Percentiles rank a stretch among this genome's conserved stretches.
phyloP scores from a whole-genome alignment of 169 alveolate genomes.

The Plasmodium inui region DNA sequence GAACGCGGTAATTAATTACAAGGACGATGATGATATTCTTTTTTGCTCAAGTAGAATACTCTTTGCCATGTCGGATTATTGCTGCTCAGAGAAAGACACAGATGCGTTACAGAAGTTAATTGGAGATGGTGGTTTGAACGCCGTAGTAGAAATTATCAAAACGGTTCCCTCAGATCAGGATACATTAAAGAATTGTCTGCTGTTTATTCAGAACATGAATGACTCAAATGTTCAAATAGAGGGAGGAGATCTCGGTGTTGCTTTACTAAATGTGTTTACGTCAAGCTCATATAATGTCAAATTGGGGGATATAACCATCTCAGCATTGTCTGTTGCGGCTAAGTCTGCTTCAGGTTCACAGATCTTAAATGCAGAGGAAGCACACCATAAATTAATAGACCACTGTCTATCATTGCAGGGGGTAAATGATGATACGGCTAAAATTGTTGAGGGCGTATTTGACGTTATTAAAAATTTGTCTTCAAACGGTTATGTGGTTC shows the following conservation, averaged over 20 bases:
- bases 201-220: constrained; percentile 85
- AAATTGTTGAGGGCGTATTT: constrained; percentile 55
- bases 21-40: constrained; percentile 92
- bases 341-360: constrained; percentile 78
- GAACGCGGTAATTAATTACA: constrained; percentile 90
- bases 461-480: constrained; percentile 59
- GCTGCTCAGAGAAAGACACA: constrained; percentile 85
- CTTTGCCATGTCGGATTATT: constrained; percentile 91
- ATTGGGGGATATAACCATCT: constrained; percentile 76
- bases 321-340: constrained; percentile 80
- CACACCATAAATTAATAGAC: constrained; percentile 73
- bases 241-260: constrained; percentile 79
- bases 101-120: constrained; percentile 78
- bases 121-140: constrained; percentile 86
- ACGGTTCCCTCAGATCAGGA: constrained; percentile 86
- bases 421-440: constrained; percentile 73
- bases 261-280: constrained; percentile 78
- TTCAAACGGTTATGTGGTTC: constrained; percentile 69
- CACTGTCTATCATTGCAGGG: constrained; percentile 51
- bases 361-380: constrained; percentile 79
- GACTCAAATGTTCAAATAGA: constrained; percentile 77
- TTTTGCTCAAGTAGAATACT: constrained; percentile 86
- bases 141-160: constrained; percentile 85
- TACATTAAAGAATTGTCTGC: constrained; percentile 85
- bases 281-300: constrained; percentile 67